These are phyloP conservation scores for Eucalyptus shirleyi DNA, from an alignment of 345 rosid genomes.

Conservation along the genomic window DNA sequence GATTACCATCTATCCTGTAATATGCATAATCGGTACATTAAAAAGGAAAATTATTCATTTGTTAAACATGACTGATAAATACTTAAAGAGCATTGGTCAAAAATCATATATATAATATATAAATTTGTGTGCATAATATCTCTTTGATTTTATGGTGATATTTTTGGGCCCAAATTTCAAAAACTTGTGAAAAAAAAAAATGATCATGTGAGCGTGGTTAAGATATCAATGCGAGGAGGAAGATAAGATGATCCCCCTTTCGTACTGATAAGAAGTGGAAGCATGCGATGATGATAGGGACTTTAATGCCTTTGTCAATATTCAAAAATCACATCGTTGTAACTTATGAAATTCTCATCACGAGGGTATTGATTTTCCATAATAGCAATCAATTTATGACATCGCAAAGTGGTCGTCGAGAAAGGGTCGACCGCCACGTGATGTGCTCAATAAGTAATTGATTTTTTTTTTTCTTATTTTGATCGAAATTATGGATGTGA, in stretches of 20 bases:
- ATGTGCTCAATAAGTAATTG: not conserved
- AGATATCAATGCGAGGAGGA: not conserved
- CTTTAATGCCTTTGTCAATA: not conserved
- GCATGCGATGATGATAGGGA: not conserved
- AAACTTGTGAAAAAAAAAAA: not conserved
- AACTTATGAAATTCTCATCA: not conserved
- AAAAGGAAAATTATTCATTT: not conserved
- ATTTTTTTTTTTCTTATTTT: not conserved
- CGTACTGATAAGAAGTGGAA: not conserved
- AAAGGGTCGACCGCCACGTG: too few species aligned
- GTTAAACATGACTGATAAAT: not conserved
- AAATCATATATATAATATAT: not conserved
- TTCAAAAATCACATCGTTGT: not conserved
- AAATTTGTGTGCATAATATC: not conserved
- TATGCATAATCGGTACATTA: not conserved
- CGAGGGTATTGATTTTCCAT: not conserved
- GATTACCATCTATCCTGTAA: not conserved
- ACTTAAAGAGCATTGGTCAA: not conserved
- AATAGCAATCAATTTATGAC: not conserved
- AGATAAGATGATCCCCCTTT: not conserved
- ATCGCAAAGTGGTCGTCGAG: too few species aligned
- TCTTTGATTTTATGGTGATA: not conserved
- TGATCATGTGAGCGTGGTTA: not conserved
- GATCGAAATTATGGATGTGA: not conserved
- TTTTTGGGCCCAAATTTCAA: not conserved